These are phyloP conservation scores for Strobilomyces dryophilus DNA, from an alignment of 768 basidiomycete genomes.

Conservation along the genomic window DNA sequence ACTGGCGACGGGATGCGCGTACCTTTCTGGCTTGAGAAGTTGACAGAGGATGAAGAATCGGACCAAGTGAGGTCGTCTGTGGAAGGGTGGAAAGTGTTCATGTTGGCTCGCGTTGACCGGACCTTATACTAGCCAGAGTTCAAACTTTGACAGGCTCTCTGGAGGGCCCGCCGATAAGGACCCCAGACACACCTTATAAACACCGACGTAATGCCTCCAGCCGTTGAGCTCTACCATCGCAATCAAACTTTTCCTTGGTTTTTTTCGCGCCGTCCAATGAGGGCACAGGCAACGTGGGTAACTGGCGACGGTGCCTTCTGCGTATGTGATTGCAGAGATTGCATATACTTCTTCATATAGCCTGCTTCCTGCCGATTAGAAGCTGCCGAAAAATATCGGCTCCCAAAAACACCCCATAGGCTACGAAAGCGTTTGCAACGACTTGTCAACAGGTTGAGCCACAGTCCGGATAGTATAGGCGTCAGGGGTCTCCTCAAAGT, in stretches of 20 bases:
- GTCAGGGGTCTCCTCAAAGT: not conserved
- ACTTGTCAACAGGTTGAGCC: not conserved
- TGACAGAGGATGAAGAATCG: constrained; percentile 7
- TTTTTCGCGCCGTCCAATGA: not conserved
- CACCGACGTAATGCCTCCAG: constrained; percentile 15
- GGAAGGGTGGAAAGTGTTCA: constrained; percentile 43
- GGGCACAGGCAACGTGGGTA: not conserved
- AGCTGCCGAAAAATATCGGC: not conserved
- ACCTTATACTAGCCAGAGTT: constrained; percentile 48
- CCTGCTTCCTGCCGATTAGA: not conserved
- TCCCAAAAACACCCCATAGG: not conserved
- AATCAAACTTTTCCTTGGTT: not conserved
- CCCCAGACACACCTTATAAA: constrained; percentile 26
- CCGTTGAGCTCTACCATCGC: not conserved
- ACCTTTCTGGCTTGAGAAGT: constrained; percentile 14
- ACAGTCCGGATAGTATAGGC: not conserved
- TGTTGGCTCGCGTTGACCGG: constrained; percentile 50
- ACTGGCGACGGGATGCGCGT: not conserved
- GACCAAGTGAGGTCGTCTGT: constrained; percentile 33
- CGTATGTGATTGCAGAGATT: not conserved
- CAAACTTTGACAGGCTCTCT: constrained; percentile 16
- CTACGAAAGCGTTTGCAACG: not conserved
- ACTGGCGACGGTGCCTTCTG: not conserved
- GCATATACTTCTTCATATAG: not conserved
- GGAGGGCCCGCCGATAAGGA: constrained; percentile 19